Evolutionary conservation across 2,329 filamentous ascomycete species (phyloP).

Genomic region (Penicillium sp.): DNA sequence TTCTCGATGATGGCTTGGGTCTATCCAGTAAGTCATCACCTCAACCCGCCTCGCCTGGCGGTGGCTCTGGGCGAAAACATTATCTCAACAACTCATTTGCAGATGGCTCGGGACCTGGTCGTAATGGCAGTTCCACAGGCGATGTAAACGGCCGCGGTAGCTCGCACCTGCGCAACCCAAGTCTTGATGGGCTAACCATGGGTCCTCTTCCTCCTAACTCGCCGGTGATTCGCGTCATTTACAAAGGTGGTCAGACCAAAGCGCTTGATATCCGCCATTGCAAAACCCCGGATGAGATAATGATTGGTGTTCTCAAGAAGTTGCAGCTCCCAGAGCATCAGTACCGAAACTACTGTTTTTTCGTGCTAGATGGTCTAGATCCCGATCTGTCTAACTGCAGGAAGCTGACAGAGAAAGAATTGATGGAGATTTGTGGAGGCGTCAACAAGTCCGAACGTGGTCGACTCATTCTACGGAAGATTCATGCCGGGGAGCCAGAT

Average conservation of each 20-base stretch:
- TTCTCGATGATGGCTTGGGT: conserved; percentile 35
- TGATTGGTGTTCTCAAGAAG: conserved; percentile 81
- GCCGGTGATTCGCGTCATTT: conserved; percentile 87
- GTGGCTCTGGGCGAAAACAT: conserved; percentile 41
- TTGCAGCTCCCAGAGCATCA: conserved; percentile 84
- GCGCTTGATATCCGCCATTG: conserved; percentile 90
- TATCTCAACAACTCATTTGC: conserved; percentile 54
- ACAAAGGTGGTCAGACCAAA: conserved; percentile 82
- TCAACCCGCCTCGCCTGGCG: conserved; percentile 61
- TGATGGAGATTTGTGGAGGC: conserved; percentile 87
- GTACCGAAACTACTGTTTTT: conserved; percentile 94
- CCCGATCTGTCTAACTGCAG: conserved; percentile 75
- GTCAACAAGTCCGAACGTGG: conserved; percentile 78
- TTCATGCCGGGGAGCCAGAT: conserved; percentile 86
- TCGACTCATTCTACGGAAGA: conserved; percentile 81
- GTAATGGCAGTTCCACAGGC: conserved; percentile 56
- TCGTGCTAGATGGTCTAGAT: conserved; percentile 79
- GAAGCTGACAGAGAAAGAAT: conserved; percentile 75
- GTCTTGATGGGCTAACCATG: conserved; percentile 79
- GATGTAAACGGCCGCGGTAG: conserved; percentile 54
- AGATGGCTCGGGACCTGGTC: conserved; percentile 48
- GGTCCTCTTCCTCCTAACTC: conserved; percentile 78
- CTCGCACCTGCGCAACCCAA: conserved; percentile 72
- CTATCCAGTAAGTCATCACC: conserved; percentile 56
- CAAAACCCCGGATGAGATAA: conserved; percentile 86